Evolutionary conservation across 495 filamentous ascomycete species (phyloP).

Genomic region (Penicillium nucicola): DNA sequence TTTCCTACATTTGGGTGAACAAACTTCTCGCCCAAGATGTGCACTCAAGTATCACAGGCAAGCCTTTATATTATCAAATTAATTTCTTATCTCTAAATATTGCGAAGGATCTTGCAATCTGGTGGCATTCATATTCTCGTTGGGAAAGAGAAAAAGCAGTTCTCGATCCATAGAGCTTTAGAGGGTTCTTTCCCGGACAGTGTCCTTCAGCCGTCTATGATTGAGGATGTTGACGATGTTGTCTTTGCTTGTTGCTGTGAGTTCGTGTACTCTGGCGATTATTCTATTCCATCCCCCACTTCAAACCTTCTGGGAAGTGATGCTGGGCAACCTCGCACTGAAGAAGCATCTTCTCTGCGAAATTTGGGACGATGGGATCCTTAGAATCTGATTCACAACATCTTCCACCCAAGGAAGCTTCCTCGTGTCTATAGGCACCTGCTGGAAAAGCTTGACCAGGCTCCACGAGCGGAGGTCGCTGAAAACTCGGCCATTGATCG

Average conservation of each 20-base stretch:
- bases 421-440: not conserved
- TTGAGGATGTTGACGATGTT: conserved; percentile 8
- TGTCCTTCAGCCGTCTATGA: conserved; percentile 1
- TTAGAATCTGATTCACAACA: conserved; percentile 4
- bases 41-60: too few species aligned
- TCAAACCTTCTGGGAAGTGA: not conserved
- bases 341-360: too few species aligned
- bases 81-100: not conserved
- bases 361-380: too few species aligned
- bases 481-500: conserved; percentile 3
- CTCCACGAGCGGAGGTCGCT: not conserved
- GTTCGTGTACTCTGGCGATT: conserved; percentile 16
- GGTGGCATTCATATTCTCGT: not conserved
- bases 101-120: conserved; percentile 3
- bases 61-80: too few species aligned
- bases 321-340: not conserved
- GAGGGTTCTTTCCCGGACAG: conserved; percentile 1
- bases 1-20: not conserved
- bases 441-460: conserved; percentile 4
- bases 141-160: conserved; percentile 6
- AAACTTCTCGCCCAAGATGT: not conserved
- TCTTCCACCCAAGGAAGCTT: conserved; percentile 10
- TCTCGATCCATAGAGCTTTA: conserved; percentile 9
- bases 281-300: conserved; percentile 8
- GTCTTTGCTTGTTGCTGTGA: conserved; percentile 17